phyloP scores from a whole-genome alignment of 2,329 filamentous ascomycete genomes.

The Colletotrichum graminicola region DNA sequence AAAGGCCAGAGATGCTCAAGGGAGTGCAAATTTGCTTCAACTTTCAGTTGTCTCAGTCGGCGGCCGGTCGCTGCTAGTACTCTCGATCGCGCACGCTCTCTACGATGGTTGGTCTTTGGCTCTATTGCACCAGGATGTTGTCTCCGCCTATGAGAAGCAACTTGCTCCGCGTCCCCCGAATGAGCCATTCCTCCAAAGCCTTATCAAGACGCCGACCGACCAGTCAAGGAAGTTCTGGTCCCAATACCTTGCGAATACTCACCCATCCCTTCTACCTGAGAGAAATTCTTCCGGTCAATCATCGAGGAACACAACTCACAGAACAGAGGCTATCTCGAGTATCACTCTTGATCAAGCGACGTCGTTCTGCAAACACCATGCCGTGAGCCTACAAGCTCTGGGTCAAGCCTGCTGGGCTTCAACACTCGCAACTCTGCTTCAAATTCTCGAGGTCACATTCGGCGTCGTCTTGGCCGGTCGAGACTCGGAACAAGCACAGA shows the following conservation, averaged over 20 bases:
- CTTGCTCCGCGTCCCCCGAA: slow-evolving; percentile 60
- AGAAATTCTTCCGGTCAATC: slow-evolving; percentile 47
- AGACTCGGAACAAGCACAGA: slow-evolving; percentile 76
- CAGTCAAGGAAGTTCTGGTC: slow-evolving; percentile 74
- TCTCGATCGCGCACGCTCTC: slow-evolving; percentile 87
- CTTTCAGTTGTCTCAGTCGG: slow-evolving; percentile 56
- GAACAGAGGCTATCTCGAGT: slow-evolving; percentile 53
- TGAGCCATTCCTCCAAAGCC: slow-evolving; percentile 65
- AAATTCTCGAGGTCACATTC: slow-evolving; percentile 81
- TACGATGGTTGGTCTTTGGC: slow-evolving; percentile 91
- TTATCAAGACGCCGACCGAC: slow-evolving; percentile 58
- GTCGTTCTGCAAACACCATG: slow-evolving; percentile 73
- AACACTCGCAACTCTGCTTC: slow-evolving; percentile 72
- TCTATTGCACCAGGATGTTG: slow-evolving; percentile 79
- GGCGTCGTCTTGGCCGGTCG: slow-evolving; percentile 87
- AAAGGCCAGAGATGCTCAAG: slow-evolving; percentile 54
- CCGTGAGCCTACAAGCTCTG: slow-evolving; percentile 81
- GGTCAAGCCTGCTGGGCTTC: slow-evolving; percentile 83
- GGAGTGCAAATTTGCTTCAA: slow-evolving; percentile 60
- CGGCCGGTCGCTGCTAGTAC: slow-evolving; percentile 58
- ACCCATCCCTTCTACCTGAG: slow-evolving; percentile 51
- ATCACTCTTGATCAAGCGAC: slow-evolving; percentile 48
- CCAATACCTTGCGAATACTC: slow-evolving; percentile 69
- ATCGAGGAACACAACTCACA: slow-evolving; percentile 52
- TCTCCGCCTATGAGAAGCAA: slow-evolving; percentile 69